Evolutionary conservation across 345 rosid genomes (phyloP).

Genomic region (Euphorbia pulcherrima): DNA sequence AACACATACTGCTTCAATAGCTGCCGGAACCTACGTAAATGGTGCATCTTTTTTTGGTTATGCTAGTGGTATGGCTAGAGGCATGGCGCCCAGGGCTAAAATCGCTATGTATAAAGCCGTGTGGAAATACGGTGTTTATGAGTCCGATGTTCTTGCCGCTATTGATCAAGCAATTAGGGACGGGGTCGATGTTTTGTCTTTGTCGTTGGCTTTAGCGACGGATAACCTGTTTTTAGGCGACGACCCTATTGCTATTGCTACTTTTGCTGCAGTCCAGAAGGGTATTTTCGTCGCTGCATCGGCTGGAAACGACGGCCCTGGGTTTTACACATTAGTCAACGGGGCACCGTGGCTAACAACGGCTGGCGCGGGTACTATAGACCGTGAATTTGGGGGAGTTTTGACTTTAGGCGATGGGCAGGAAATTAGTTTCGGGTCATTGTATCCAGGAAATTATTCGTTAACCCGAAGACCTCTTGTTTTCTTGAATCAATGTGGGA

Average conservation of each 20-base stretch:
- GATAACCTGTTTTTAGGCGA: slow-evolving; percentile 18
- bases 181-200: slow-evolving; percentile 42
- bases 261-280: slow-evolving; percentile 38
- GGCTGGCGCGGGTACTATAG: slow-evolving; percentile 36
- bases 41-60: slow-evolving; percentile 45
- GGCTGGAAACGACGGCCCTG: slow-evolving; percentile 45
- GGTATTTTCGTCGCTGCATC: slow-evolving; percentile 42
- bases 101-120: slow-evolving; percentile 39
- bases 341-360: slow-evolving; percentile 48
- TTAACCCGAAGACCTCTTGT: slow-evolving; percentile 14
- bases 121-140: slow-evolving; percentile 29
- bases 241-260: slow-evolving; percentile 39
- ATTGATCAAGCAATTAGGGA: slow-evolving; percentile 49
- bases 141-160: slow-evolving; percentile 48
- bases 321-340: slow-evolving; percentile 24
- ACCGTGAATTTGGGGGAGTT: slow-evolving; percentile 32
- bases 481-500: slow-evolving; percentile 34
- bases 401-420: slow-evolving; percentile 30
- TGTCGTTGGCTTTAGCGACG: slow-evolving; percentile 24
- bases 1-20: slow-evolving; percentile 46
- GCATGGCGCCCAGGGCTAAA: slow-evolving; percentile 40
- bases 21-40: slow-evolving; percentile 39
- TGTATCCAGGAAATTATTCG: slow-evolving; percentile 38
- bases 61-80: slow-evolving; percentile 33
- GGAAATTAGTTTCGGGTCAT: slow-evolving; percentile 20